Evolutionary conservation across 2,329 filamentous ascomycete species (phyloP).

Genomic region (Pseudonectria buxi): DNA sequence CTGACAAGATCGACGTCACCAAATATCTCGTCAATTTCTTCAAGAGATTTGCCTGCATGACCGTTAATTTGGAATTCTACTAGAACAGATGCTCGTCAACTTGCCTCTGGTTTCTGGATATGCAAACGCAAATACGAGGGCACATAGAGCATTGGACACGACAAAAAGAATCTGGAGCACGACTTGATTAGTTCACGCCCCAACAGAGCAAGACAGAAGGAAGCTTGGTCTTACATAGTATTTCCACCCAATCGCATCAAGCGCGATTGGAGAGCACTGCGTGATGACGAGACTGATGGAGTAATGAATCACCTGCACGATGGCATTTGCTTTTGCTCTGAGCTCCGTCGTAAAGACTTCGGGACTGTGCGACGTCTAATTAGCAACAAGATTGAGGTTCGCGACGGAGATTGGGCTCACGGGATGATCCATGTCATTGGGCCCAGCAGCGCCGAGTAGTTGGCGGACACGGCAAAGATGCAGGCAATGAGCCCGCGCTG

Average conservation of each 20-base stretch:
- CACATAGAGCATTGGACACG: conserved; percentile 31
- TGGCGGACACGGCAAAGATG: conserved; percentile 27
- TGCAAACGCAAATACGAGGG: conserved; percentile 27
- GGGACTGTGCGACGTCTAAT: conserved; percentile 15
- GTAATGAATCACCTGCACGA: conserved; percentile 35
- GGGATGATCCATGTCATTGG: conserved; percentile 39
- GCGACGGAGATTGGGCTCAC: conserved; percentile 16
- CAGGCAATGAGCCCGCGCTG: conserved; percentile 33
- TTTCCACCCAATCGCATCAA: conserved; percentile 34
- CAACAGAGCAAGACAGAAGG: too few relatives aligned
- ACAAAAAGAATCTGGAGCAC: conserved; percentile 30
- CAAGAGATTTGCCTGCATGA: conserved; percentile 30
- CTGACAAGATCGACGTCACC: conserved; percentile 27
- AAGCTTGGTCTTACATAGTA: conserved; percentile 26
- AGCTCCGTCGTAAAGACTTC: conserved; percentile 36
- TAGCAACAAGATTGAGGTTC: background rate
- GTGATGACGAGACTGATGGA: conserved; percentile 35
- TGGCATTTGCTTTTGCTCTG: conserved; percentile 34
- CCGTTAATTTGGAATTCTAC: conserved; percentile 2
- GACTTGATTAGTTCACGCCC: too few relatives aligned
- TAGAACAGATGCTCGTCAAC: background rate
- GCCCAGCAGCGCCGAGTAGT: conserved; percentile 32
- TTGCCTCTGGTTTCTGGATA: conserved; percentile 34
- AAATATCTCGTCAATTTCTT: conserved; percentile 35
- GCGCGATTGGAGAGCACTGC: conserved; percentile 33